Base-by-base conservation (phyloP, 495 filamentous ascomycete species). In the Tuber aestivum region DNA sequence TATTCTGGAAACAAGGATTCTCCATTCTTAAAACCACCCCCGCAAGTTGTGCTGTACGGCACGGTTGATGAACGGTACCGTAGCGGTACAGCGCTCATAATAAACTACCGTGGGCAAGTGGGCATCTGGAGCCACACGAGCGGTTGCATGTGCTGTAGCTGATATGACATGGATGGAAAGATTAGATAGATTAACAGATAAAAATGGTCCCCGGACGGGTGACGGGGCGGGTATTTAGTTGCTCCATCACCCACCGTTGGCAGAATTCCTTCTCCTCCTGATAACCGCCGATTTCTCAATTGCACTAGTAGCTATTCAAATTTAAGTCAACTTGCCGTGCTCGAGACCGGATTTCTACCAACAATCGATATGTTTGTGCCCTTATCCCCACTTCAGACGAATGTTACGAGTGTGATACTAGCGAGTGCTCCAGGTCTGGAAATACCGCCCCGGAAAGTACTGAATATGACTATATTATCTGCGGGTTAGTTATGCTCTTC, bases 381-480 rank as follows among this genome's bases (percentile, higher is more conserved):
- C 27, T 18, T 16, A 65, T 32, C 56, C 27, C 56, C 4, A 32
- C 27, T 32, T 65, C 18, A 65, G 14, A 6, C 32, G 27, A 65
- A 35, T 16, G 20, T 12, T 8, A 18, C 27, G 20, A 65, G 27
- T 35, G 9, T 61, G 50, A 14, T n/a, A 35, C 27, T 35, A 35
- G 32, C 27, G 56, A 35, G 27, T 8, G 14, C 56, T 16, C 1
- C 6, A 65, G 56, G 56, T 5, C 12, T 0, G 27, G 32, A 35
- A 35, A 2, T 32, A 32, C n/a, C 18, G 0, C 27, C n/a, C n/a
- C 16, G 4, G 35, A n/a, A 40, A 71, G 21, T 20, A 71, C 18
- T 16, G 38, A n/a, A n/a, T 44, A 74, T 68, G 72, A 74, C 9
- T 74, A 38, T 48, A 74, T 74, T 37, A 35, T 74, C 50, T 74